These are phyloP conservation scores for Insectozyma bohioensis DNA, from an alignment of 1,139 yeast genomes.

Conservation along the genomic window DNA sequence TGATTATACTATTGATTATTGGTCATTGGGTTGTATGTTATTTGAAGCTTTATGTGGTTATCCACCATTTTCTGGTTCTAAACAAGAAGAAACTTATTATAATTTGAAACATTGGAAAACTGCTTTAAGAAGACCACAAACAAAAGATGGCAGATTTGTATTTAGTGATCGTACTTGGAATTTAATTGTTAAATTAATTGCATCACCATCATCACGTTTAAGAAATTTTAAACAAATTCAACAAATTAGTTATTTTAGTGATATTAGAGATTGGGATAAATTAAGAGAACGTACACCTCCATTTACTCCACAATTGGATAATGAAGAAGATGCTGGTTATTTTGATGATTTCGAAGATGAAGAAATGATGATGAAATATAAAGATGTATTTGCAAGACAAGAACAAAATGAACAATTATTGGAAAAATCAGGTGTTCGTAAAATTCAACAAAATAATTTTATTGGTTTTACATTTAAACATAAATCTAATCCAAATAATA, in stretches of 20 bases:
- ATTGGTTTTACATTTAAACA: slow-evolving; percentile 97
- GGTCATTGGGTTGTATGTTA: slow-evolving; percentile 96
- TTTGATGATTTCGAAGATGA: slow-evolving; percentile 97
- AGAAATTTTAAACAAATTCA: slow-evolving; percentile 79
- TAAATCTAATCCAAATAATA: slow-evolving; percentile 63
- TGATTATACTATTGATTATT: slow-evolving; percentile 95
- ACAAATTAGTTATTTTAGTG: slow-evolving; percentile 77
- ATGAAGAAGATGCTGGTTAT: slow-evolving; percentile 97
- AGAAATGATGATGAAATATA: slow-evolving; percentile 95
- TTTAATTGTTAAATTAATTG: slow-evolving; percentile 72
- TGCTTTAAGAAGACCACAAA: slow-evolving; percentile 84
- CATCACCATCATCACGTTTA: slow-evolving; percentile 74
- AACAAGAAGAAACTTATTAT: slow-evolving; percentile 92
- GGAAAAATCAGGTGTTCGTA: slow-evolving; percentile 48
- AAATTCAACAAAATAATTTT: slow-evolving; percentile 55
- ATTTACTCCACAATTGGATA: slow-evolving; percentile 93
- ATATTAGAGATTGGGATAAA: slow-evolving; percentile 67
- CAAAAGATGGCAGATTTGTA: slow-evolving; percentile 87
- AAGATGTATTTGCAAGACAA: slow-evolving; percentile 91
- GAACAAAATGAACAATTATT: slow-evolving; percentile 81
- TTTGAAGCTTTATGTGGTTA: slow-evolving; percentile 93
- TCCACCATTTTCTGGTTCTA: slow-evolving; percentile 95
- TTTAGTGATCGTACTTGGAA: slow-evolving; percentile 98
- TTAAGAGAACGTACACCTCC: slow-evolving; percentile 81
- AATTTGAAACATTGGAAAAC: slow-evolving; percentile 93